These are phyloP conservation scores for Salicornia ramosissima DNA, from an alignment of 148 eudicot genomes.

Conservation along the genomic window DNA sequence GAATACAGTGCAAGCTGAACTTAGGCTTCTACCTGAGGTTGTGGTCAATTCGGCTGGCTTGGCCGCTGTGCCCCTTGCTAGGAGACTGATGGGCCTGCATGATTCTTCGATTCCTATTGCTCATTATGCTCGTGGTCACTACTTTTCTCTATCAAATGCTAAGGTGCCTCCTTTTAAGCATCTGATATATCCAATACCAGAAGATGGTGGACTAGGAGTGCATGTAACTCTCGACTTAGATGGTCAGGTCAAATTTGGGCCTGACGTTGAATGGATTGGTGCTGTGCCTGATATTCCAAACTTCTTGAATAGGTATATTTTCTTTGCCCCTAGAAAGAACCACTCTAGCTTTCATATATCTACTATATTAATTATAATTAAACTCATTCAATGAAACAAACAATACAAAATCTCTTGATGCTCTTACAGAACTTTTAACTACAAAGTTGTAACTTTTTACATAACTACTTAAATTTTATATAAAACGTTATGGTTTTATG, in stretches of 20 bases:
- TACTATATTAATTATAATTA: neutral
- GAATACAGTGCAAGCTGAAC: slow-evolving; percentile 47
- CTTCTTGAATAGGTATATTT: slow-evolving; percentile 68
- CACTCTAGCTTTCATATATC: neutral
- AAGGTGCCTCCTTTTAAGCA: slow-evolving; percentile 59
- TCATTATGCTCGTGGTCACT: slow-evolving; percentile 84
- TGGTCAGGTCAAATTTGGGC: slow-evolving; percentile 89
- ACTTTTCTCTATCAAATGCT: slow-evolving; percentile 59
- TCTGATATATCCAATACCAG: slow-evolving; percentile 94
- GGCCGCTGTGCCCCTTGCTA: slow-evolving; percentile 69
- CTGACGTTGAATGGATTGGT: slow-evolving; percentile 90
- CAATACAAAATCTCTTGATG: no score
- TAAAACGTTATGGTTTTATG: no score
- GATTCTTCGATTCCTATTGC: slow-evolving; percentile 39
- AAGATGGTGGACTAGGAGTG: slow-evolving; percentile 92
- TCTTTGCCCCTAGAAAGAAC: slow-evolving; percentile 5
- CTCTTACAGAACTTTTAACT: no score
- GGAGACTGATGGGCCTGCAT: slow-evolving; percentile 47
- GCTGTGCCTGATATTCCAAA: slow-evolving; percentile 49
- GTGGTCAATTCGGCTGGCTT: slow-evolving; percentile 81
- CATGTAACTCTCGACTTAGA: slow-evolving; percentile 86
- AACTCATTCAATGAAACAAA: neutral
- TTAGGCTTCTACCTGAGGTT: slow-evolving; percentile 61
- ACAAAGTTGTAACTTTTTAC: no score
- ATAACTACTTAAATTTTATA: no score